Evolutionary conservation across 1,139 yeast species (phyloP).

Genomic region (Ashbya aceris): DNA sequence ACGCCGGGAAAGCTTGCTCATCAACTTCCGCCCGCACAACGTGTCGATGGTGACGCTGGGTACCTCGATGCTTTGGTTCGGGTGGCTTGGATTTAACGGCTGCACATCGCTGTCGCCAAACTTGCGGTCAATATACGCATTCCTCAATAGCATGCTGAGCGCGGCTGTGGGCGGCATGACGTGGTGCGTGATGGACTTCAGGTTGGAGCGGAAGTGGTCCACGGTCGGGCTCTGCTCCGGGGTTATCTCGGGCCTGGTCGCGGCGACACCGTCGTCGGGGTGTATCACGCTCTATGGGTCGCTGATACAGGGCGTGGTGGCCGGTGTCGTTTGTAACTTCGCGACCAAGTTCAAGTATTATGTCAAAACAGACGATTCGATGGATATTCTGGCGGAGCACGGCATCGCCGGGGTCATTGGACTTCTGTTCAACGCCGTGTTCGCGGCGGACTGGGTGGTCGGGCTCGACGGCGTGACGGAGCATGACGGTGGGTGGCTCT

Average conservation of each 20-base stretch:
- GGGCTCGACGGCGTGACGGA: constrained; percentile 80
- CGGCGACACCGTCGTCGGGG: constrained; percentile 94
- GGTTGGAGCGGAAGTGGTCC: constrained; percentile 84
- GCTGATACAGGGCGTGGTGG: constrained; percentile 67
- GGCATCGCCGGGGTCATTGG: constrained; percentile 94
- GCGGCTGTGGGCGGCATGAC: constrained; percentile 88
- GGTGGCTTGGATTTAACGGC: constrained; percentile 88
- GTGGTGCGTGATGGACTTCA: constrained; percentile 85
- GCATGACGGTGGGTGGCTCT: constrained; percentile 87
- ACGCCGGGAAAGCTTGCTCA: constrained; percentile 72
- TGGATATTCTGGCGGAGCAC: constrained; percentile 96
- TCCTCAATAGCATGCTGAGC: constrained; percentile 83
- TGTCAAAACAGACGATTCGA: constrained; percentile 77
- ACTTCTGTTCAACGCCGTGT: constrained; percentile 73
- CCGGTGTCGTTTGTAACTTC: constrained; percentile 83
- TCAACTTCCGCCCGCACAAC: constrained; percentile 91
- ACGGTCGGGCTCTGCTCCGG: constrained; percentile 96
- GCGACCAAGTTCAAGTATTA: constrained; percentile 81
- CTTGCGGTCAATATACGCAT: constrained; percentile 47
- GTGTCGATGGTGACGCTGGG: constrained; percentile 80
- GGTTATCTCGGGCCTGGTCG: constrained; percentile 87
- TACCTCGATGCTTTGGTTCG: constrained; percentile 60
- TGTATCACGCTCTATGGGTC: constrained; percentile 89
- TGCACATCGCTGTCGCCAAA: constrained; percentile 63
- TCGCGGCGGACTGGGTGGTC: constrained; percentile 79